Conservation (phyloP, 495 filamentous ascomycete species). For the Pseudotulostoma volvatum region DNA sequence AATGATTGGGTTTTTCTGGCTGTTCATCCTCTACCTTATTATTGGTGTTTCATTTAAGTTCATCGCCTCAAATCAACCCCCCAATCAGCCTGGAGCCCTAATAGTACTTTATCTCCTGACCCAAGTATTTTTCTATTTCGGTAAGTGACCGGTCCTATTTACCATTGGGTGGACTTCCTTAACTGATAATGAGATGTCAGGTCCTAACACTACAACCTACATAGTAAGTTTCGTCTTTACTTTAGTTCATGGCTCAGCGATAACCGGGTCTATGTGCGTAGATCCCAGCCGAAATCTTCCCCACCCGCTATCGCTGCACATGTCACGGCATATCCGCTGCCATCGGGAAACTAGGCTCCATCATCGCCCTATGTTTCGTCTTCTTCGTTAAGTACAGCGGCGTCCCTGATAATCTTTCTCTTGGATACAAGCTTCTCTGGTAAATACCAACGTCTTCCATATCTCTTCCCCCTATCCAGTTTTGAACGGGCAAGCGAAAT, state of each 20-base stretch:
- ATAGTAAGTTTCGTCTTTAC: slow-evolving; percentile 5
- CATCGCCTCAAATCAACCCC: slow-evolving; percentile 1
- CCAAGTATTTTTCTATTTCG: slow-evolving; percentile 19
- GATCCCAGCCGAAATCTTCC: slow-evolving; percentile 32
- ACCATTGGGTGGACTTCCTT: not conserved
- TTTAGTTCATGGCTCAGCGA: not conserved
- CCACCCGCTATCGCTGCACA: slow-evolving; percentile 29
- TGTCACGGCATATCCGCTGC: slow-evolving; percentile 30
- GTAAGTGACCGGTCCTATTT: slow-evolving; percentile 3
- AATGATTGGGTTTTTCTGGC: not conserved
- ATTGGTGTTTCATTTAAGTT: slow-evolving; percentile 12
- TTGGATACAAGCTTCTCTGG: no score
- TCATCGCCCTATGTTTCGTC: no score
- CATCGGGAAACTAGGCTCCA: slow-evolving; percentile 29
- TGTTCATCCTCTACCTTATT: slow-evolving; percentile 5
- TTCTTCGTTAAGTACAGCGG: no score
- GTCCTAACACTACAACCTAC: slow-evolving; percentile 23
- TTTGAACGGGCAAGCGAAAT: no score
- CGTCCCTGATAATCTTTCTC: no score
- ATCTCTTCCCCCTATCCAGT: no score
- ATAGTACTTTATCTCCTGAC: slow-evolving; percentile 15
- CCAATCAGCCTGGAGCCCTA: slow-evolving; percentile 2
- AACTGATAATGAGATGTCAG: slow-evolving; percentile 3
- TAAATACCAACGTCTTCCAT: no score
- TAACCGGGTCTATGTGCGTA: no score